Percentiles rank a stretch among this genome's conserved stretches.
Conservation (phyloP, 202 grass and related monocot genomes). For the Panicum virgatum region DNA sequence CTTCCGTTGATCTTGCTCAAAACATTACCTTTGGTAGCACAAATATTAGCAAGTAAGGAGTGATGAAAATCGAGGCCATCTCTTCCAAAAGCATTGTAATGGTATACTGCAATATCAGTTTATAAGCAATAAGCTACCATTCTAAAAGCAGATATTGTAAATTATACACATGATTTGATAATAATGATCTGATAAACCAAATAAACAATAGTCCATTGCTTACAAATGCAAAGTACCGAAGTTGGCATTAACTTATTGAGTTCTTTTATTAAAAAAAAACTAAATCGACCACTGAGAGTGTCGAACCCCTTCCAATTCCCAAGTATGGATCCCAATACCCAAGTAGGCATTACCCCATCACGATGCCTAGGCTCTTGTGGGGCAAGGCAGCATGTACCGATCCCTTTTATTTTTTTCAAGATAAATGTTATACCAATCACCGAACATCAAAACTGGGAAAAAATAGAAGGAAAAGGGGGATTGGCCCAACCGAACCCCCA, state of each 20-base stretch:
- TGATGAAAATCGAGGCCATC: conserved; percentile 78
- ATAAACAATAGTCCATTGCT: not conserved
- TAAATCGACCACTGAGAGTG: not conserved
- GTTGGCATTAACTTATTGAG: not conserved
- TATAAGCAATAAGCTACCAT: conserved; percentile 5
- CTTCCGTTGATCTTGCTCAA: conserved; percentile 19
- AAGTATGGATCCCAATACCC: too few species aligned
- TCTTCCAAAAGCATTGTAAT: conserved; percentile 78
- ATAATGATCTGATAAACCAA: not conserved
- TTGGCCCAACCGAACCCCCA: not conserved
- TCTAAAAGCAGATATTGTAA: conserved; percentile 8
- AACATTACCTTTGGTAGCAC: conserved; percentile 69
- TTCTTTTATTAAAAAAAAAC: not conserved
- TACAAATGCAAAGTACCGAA: not conserved
- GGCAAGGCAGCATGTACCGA: not conserved
- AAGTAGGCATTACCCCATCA: not conserved
- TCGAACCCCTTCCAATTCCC: not conserved
- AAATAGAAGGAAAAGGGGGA: not conserved
- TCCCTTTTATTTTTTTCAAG: not conserved
- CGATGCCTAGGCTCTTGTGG: not conserved
- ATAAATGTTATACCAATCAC: not conserved
- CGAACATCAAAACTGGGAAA: not conserved
- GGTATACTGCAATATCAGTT: conserved; percentile 64
- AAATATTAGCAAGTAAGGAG: conserved; percentile 78
- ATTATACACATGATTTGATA: not conserved